Evolutionary conservation across 2,329 filamentous ascomycete species (phyloP).

Genomic region (Pseudogymnoascus sp.): DNA sequence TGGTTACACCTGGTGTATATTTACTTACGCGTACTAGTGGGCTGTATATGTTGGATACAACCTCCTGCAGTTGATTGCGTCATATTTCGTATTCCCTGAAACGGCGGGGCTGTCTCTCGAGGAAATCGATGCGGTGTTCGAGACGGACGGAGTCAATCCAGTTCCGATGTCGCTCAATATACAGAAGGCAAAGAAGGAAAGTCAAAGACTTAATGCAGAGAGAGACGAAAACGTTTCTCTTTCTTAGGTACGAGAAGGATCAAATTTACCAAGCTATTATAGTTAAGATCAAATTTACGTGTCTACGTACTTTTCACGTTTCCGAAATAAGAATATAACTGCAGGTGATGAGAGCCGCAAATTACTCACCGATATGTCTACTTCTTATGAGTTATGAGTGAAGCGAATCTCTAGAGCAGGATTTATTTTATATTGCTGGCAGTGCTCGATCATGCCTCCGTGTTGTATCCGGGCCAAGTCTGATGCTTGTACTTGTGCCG

Average conservation of each 20-base stretch:
- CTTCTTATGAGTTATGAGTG: background rate
- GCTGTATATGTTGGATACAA: constrained; percentile 43
- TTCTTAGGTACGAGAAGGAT: background rate
- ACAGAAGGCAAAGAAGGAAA: constrained; percentile 32
- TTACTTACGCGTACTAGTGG: too few relatives aligned
- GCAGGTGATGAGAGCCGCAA: too few relatives aligned
- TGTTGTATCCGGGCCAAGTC: background rate
- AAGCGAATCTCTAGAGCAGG: background rate
- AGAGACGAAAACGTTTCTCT: background rate
- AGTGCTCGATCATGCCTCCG: background rate
- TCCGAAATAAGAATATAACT: background rate
- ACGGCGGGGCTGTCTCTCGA: constrained; percentile 42
- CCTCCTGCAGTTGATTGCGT: constrained; percentile 35
- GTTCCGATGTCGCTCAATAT: constrained; percentile 37
- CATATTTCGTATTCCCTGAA: constrained; percentile 45
- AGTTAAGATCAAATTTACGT: background rate
- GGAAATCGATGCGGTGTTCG: constrained; percentile 52
- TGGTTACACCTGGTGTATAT: too few relatives aligned
- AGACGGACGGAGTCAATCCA: constrained; percentile 33
- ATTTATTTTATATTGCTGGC: background rate
- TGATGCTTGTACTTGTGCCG: background rate
- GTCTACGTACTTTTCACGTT: background rate
- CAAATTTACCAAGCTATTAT: background rate
- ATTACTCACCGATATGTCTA: background rate
- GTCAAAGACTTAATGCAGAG: constrained; percentile 15